phyloP scores from a whole-genome alignment of 768 basidiomycete genomes.

The Plicaturopsis crispa region DNA sequence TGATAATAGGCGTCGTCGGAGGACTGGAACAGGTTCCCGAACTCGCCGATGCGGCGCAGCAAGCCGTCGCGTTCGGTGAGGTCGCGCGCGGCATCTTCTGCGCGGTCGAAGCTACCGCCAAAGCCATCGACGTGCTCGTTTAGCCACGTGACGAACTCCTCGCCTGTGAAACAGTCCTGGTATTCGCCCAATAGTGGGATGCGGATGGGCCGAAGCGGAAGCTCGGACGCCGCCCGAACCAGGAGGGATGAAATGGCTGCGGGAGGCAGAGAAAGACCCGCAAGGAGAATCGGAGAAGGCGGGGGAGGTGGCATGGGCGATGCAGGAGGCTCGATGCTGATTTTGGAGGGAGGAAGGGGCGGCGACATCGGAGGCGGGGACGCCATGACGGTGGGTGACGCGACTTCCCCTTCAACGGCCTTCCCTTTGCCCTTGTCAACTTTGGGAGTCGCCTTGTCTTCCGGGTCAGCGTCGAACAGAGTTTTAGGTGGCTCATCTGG shows the following conservation, averaged over 20 bases:
- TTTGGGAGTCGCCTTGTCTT: conserved; percentile 37
- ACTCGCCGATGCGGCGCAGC: conserved; percentile 70
- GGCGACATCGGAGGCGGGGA: conserved; percentile 66
- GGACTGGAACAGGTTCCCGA: conserved; percentile 75
- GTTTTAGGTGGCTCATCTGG: conserved; percentile 1
- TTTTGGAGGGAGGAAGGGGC: conserved; percentile 36
- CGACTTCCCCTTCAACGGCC: conserved; percentile 37
- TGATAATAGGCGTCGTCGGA: conserved; percentile 79
- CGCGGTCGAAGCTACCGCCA: conserved; percentile 68
- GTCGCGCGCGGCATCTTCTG: conserved; percentile 61
- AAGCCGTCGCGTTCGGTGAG: conserved; percentile 46
- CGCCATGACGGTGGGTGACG: conserved; percentile 25
- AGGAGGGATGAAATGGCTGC: conserved; percentile 63
- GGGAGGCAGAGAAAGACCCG: conserved; percentile 64
- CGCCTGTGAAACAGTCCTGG: conserved; percentile 79
- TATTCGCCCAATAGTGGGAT: conserved; percentile 83
- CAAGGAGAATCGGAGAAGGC: conserved; percentile 57
- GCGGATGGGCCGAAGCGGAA: conserved; percentile 64
- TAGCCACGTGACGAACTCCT: conserved; percentile 84
- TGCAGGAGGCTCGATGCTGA: conserved; percentile 27
- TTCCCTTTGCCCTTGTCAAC: conserved; percentile 84
- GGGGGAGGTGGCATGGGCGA: conserved; percentile 31
- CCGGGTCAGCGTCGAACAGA: conserved; percentile 19
- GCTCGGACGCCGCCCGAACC: conserved; percentile 59
- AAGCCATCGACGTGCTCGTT: conserved; percentile 72